A percentile compares a stretch with the other conserved stretches of the same genome.
Evolutionary conservation across 495 filamentous ascomycete genomes (phyloP).

Genomic region (Apiosordaria backusii): DNA sequence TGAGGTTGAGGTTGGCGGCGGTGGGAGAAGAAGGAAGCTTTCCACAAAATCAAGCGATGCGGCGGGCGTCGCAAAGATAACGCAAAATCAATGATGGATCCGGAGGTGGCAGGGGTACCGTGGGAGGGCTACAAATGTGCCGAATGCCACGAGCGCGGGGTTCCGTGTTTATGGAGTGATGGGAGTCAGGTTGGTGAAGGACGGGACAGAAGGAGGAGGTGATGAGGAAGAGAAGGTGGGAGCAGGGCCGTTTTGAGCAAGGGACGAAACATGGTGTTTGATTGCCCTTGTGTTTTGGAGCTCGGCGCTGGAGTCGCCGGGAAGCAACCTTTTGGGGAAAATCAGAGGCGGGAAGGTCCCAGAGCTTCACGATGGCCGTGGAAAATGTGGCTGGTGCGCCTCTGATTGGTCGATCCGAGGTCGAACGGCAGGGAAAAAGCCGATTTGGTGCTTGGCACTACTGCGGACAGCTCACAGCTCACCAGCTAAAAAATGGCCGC

Average conservation of each 20-base stretch:
- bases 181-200: neutral
- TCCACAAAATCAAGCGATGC: neutral
- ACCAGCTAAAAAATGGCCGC: neutral
- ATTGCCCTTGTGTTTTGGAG: conserved; percentile 28
- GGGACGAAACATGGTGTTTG: conserved; percentile 27
- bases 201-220: conserved; percentile 3
- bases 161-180: neutral
- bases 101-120: neutral
- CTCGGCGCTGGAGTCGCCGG: conserved; percentile 17
- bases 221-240: conserved; percentile 12
- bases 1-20: neutral
- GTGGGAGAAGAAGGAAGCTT: neutral
- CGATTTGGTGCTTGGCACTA: conserved; percentile 12
- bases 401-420: conserved; percentile 20
- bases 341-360: conserved; percentile 25
- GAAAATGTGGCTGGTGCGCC: conserved; percentile 22
- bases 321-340: conserved; percentile 19
- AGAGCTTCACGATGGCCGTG: conserved; percentile 20
- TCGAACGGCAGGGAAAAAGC: conserved; percentile 7
- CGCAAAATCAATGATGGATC: neutral
- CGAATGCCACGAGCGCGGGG: conserved; percentile 4
- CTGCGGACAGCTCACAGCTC: neutral
- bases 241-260: conserved; percentile 25
- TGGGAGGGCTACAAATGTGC: neutral
- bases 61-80: conserved; percentile 4